Evolutionary conservation across 1,284 basidiomycete species (phyloP).

Genomic region (Sporisorium iseilematis-ciliati): DNA sequence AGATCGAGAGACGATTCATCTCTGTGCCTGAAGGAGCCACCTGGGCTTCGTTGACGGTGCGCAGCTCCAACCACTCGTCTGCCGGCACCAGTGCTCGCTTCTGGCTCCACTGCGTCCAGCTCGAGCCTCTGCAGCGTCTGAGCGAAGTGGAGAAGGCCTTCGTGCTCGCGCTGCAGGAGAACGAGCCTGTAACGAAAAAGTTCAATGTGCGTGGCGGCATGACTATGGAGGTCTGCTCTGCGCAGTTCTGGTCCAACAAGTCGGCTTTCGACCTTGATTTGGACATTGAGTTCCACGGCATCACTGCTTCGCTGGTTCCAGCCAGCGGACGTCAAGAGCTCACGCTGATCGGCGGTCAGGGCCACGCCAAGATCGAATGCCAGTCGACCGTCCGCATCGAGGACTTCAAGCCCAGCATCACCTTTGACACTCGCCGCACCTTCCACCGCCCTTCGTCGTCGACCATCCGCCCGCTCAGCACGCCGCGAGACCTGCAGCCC

Average conservation of each 20-base stretch:
- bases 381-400: constrained; percentile 64
- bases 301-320: constrained; percentile 50
- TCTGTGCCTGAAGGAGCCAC: constrained; percentile 69
- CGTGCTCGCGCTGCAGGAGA: constrained; percentile 65
- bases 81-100: constrained; percentile 64
- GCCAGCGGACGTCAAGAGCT: constrained; percentile 60
- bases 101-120: constrained; percentile 70
- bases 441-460: constrained; percentile 63
- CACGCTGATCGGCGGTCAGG: constrained; percentile 66
- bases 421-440: constrained; percentile 66
- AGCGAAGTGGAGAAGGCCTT: constrained; percentile 65
- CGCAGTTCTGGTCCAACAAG: constrained; percentile 69
- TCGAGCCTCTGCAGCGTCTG: constrained; percentile 65
- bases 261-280: constrained; percentile 67
- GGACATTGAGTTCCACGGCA: constrained; percentile 69
- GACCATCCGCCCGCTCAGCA: constrained; percentile 58
- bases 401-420: constrained; percentile 63
- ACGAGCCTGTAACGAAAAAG: constrained; percentile 67
- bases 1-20: constrained; percentile 66
- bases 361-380: constrained; percentile 63
- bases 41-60: constrained; percentile 68
- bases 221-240: constrained; percentile 69
- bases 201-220: constrained; percentile 66
- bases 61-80: constrained; percentile 61
- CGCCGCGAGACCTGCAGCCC: constrained; percentile 65